Evolutionary conservation across 1,284 basidiomycete genomes (phyloP).

Genomic region (Trichosporon sp.): DNA sequence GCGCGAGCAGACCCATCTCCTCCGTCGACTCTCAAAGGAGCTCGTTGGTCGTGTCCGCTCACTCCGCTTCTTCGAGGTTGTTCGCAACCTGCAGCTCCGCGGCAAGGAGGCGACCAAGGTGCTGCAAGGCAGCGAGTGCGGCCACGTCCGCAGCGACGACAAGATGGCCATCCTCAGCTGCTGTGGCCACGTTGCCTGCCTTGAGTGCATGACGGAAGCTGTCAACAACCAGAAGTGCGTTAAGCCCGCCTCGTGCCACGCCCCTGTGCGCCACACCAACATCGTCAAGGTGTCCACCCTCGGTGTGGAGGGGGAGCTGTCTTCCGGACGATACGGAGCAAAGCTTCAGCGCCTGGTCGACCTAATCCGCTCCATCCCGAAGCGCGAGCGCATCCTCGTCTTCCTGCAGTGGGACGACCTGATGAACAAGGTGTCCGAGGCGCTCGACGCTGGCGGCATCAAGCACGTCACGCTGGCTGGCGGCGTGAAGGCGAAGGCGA

Average conservation of each 20-base stretch:
- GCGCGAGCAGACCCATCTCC: constrained; percentile 77
- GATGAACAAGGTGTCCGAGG: constrained; percentile 80
- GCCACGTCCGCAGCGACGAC: constrained; percentile 55
- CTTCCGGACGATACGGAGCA: constrained; percentile 73
- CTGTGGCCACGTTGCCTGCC: constrained; percentile 81
- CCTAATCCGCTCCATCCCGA: constrained; percentile 71
- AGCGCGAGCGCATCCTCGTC: constrained; percentile 74
- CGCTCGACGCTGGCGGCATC: constrained; percentile 66
- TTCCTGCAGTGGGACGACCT: constrained; percentile 94
- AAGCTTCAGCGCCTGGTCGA: constrained; percentile 80
- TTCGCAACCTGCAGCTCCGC: constrained; percentile 78
- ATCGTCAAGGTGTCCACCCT: constrained; percentile 74
- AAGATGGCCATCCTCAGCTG: constrained; percentile 80
- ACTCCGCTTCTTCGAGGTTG: constrained; percentile 80
- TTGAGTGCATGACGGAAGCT: constrained; percentile 62
- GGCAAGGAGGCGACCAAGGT: constrained; percentile 50
- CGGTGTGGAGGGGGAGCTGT: constrained; percentile 73
- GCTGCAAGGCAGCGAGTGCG: constrained; percentile 29
- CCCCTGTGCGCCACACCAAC: constrained; percentile 68
- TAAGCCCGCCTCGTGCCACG: constrained; percentile 61
- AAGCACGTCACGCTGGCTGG: constrained; percentile 76
- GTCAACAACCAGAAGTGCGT: constrained; percentile 78
- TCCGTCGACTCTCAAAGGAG: constrained; percentile 76
- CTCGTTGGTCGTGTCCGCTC: constrained; percentile 81
- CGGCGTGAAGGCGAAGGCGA: constrained; percentile 67